These are phyloP conservation scores for Phytophthora constricta DNA, from an alignment of 352 stramenopile genomes.

Conservation along the genomic window DNA sequence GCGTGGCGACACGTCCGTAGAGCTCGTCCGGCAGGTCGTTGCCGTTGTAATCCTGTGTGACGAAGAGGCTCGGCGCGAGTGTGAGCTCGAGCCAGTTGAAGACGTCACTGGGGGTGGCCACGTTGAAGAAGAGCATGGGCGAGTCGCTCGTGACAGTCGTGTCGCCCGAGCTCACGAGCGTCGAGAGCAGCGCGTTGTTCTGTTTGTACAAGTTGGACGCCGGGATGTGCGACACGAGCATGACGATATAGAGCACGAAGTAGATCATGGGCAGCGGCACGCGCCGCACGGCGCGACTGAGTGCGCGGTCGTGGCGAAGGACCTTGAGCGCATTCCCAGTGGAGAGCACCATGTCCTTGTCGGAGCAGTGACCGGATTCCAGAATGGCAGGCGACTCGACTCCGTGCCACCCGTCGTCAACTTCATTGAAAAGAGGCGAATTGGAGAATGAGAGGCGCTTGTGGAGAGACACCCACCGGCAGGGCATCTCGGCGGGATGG, in stretches of 20 bases:
- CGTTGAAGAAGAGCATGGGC: slow-evolving; percentile 47
- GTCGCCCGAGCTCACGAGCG: slow-evolving; percentile 43
- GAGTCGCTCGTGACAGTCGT: slow-evolving; percentile 46
- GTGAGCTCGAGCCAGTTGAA: slow-evolving; percentile 49
- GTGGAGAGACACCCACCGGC: too few species aligned
- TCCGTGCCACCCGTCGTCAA: neutral
- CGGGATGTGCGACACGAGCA: slow-evolving; percentile 56
- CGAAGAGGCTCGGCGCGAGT: slow-evolving; percentile 41
- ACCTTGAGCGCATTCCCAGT: neutral
- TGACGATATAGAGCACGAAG: slow-evolving; percentile 50
- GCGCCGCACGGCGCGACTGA: slow-evolving; percentile 35
- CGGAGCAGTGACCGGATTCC: neutral
- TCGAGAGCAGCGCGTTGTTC: slow-evolving; percentile 37
- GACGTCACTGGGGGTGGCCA: slow-evolving; percentile 29
- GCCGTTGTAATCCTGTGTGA: slow-evolving; percentile 49
- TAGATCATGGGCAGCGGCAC: slow-evolving; percentile 47
- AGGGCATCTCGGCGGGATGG: too few species aligned
- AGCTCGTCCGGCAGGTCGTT: slow-evolving; percentile 8
- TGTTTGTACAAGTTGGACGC: slow-evolving; percentile 45
- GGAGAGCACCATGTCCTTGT: neutral
- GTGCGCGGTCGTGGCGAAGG: slow-evolving; percentile 41
- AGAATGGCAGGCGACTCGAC: neutral
- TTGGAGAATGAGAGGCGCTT: neutral
- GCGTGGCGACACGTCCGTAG: neutral
- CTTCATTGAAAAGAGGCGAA: neutral